Percentiles rank a stretch among this genome's conserved stretches.
Evolutionary conservation across 1,139 yeast species (phyloP).

Genomic region (Citeromyces siamensis): DNA sequence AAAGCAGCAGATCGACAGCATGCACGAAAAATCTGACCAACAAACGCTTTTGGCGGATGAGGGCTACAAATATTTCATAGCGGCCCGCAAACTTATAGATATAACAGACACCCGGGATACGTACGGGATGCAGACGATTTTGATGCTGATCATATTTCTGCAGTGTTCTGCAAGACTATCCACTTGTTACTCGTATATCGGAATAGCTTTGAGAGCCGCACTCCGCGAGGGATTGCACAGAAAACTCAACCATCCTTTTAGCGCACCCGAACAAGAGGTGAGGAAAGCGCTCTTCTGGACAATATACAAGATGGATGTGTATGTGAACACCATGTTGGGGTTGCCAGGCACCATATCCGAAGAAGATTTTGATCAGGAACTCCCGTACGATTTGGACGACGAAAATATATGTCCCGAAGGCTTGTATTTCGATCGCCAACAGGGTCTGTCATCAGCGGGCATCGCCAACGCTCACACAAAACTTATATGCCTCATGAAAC

Average conservation of each 20-base stretch:
- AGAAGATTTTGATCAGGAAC: slow-evolving; percentile 81
- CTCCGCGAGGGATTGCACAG: slow-evolving; percentile 83
- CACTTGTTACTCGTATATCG: slow-evolving; percentile 85
- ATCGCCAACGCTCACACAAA: slow-evolving; percentile 83
- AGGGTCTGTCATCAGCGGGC: slow-evolving; percentile 54
- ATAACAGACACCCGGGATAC: slow-evolving; percentile 48
- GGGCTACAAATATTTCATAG: slow-evolving; percentile 74
- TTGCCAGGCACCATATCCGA: slow-evolving; percentile 66
- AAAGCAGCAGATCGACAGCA: slow-evolving; percentile 18
- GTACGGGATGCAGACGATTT: slow-evolving; percentile 65
- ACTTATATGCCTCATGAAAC: slow-evolving; percentile 46
- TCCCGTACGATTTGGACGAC: slow-evolving; percentile 80
- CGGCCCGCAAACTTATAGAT: slow-evolving; percentile 69
- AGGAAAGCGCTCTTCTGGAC: slow-evolving; percentile 83
- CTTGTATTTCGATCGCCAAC: slow-evolving; percentile 26
- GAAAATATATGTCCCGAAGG: slow-evolving; percentile 67
- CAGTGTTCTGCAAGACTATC: slow-evolving; percentile 88
- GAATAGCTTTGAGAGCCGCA: slow-evolving; percentile 84
- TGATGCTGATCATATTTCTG: slow-evolving; percentile 60
- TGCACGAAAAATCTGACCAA: slow-evolving; percentile 23
- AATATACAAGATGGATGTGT: slow-evolving; percentile 83
- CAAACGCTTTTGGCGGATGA: slow-evolving; percentile 46
- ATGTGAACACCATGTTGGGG: slow-evolving; percentile 82
- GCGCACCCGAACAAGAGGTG: slow-evolving; percentile 78
- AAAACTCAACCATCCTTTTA: slow-evolving; percentile 50